Evolutionary conservation across 306 rosid species (phyloP), one percentile per base, ranked within the genome.

Genomic region (Cicer pinnatifidum): DNA sequence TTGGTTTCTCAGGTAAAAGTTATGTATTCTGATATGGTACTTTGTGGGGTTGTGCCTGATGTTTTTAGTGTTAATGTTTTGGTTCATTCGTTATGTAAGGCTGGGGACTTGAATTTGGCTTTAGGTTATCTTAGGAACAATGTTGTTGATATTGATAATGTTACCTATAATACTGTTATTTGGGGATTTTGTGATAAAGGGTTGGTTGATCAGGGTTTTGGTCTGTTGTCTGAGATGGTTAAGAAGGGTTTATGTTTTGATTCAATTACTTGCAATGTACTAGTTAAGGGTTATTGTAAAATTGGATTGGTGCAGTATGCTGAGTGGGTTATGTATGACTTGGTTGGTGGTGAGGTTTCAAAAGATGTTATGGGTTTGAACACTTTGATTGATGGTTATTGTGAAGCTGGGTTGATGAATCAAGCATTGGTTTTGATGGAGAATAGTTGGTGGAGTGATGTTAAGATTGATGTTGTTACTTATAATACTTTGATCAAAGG

Each of bases 81-180:
- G 82, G 86, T 91, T 82, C 97, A 89, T 78, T 91, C 95, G 6
- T 77, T 84, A 17, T 91, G 95, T 77, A 91, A 89, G 86, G 64
- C 38, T 15, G 92, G 92, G 64, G 78, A 89, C 9, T 80, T 87
- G 91, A 82, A 71, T 59, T 64, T 70, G 84, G 86, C 92, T 48
- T 78, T 91, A 72, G 85, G 78, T 45, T 83, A 86, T 76, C 79
- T 89, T 1, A 84, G 90, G 71, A 61, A 40, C 56, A 59, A 52
- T 66, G 84, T 68, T 67, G 7, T 70, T 76, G 90, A 86, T 73
- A n/a, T 64, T 72, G 93, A 90, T 80, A 77, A 85, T 82, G 91
- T 91, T 70, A 87, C 88, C 0, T 91, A 86, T 67, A 89, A 91
- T 75, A 87, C 89, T 71, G 82, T 91, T 54, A 70, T 88, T 72